phyloP scores from a whole-genome alignment of 805 yeast species.

The Torulaspora franciscae region DNA sequence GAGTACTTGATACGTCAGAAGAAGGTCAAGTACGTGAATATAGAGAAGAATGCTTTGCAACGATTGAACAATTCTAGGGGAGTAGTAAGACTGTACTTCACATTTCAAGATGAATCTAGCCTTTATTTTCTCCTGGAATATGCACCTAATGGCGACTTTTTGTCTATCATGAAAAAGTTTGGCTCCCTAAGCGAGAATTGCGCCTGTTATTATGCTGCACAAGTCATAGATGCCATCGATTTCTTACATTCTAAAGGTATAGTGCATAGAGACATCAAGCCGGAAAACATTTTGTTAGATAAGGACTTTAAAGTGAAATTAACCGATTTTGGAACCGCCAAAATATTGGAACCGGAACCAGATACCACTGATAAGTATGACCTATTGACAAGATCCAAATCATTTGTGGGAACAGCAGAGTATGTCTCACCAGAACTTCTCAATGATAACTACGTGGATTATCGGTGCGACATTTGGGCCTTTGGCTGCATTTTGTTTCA shows the following conservation, averaged over 20 bases:
- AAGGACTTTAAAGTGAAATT: slow-evolving; percentile 56
- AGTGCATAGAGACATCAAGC: slow-evolving; percentile 77
- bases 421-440: slow-evolving; percentile 77
- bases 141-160: slow-evolving; percentile 74
- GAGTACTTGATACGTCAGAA: slow-evolving; percentile 75
- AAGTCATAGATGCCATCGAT: slow-evolving; percentile 64
- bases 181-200: slow-evolving; percentile 71
- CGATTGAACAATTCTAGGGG: slow-evolving; percentile 58
- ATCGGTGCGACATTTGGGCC: slow-evolving; percentile 97
- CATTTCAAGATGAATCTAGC: slow-evolving; percentile 73
- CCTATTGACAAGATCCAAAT: slow-evolving; percentile 61
- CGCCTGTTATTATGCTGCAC: slow-evolving; percentile 64
- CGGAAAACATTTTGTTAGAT: slow-evolving; percentile 72
- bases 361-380: slow-evolving; percentile 51
- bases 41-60: slow-evolving; percentile 75
- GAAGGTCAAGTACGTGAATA: slow-evolving; percentile 78
- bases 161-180: slow-evolving; percentile 59
- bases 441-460: slow-evolving; percentile 75
- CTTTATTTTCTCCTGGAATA: slow-evolving; percentile 72
- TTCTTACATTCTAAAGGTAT: slow-evolving; percentile 73
- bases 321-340: slow-evolving; percentile 85
- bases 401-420: slow-evolving; percentile 84
- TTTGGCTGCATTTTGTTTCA: slow-evolving; percentile 94
- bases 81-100: slow-evolving; percentile 63
- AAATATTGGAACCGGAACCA: slow-evolving; percentile 48